These are phyloP conservation scores for Cadophora malorum DNA, from an alignment of 2,329 filamentous ascomycete genomes.

Conservation along the genomic window DNA sequence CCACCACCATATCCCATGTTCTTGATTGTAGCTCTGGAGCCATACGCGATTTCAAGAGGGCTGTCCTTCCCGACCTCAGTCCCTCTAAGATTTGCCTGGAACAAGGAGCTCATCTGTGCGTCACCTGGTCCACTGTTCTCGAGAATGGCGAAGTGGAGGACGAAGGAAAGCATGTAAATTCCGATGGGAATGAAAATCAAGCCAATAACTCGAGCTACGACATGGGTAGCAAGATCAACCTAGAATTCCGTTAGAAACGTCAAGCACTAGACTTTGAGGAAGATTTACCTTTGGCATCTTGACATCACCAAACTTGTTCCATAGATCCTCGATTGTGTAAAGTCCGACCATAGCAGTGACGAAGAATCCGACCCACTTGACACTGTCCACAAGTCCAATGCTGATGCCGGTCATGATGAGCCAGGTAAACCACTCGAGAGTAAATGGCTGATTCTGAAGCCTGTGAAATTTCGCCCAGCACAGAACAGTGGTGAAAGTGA, in stretches of 20 bases:
- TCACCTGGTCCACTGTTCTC: slow-evolving; percentile 95
- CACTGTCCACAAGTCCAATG: slow-evolving; percentile 97
- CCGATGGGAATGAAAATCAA: slow-evolving; percentile 88
- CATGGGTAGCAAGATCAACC: slow-evolving; percentile 74
- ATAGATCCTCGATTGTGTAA: slow-evolving; percentile 95
- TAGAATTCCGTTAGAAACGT: slow-evolving; percentile 42
- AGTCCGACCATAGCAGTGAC: slow-evolving; percentile 93
- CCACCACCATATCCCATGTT: slow-evolving; percentile 99
- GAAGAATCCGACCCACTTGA: slow-evolving; percentile 98
- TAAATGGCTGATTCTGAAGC: slow-evolving; percentile 84
- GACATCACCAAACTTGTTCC: slow-evolving; percentile 95
- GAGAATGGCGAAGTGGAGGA: slow-evolving; percentile 90
- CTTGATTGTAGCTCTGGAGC: slow-evolving; percentile 91
- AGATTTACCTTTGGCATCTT: slow-evolving; percentile 81
- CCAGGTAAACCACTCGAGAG: slow-evolving; percentile 93
- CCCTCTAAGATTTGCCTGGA: slow-evolving; percentile 94
- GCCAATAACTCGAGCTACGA: slow-evolving; percentile 80
- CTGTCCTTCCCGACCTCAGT: slow-evolving; percentile 95
- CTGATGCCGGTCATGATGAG: slow-evolving; percentile 91
- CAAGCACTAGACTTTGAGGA: neutral
- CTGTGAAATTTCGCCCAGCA: slow-evolving; percentile 98
- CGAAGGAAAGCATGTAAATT: slow-evolving; percentile 96
- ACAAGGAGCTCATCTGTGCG: slow-evolving; percentile 99
- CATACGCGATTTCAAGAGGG: slow-evolving; percentile 87
- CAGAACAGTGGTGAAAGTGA: slow-evolving; percentile 95